Base-by-base conservation (phyloP, 176 grass and related monocot genomes). In the Triticum turgidum region DNA sequence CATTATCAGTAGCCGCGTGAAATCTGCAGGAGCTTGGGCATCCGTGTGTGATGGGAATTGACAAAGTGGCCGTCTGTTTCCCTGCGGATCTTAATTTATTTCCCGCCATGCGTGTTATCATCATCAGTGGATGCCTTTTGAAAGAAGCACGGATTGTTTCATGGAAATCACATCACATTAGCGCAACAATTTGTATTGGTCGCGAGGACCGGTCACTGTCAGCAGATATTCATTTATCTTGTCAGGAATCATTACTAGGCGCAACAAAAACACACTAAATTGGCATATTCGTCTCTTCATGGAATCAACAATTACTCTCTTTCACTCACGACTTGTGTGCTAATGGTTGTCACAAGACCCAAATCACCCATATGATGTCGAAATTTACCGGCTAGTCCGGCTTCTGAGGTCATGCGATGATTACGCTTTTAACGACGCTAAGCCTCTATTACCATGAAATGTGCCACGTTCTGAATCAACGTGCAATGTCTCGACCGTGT, bases 121-220 rank as follows among this genome's bases (percentile, higher is more conserved):
- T 61, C 25, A 1, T 6, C 34, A 65, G 35, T 54, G 49, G 49
- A 52, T 27, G 76, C 68, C 76, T 68, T 87, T 59, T 47, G 21
- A 51, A 84, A 61, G 70, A 3, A 37, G 35, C 68, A 27, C 4
- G 35, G 35, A 84, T 75, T 69, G 21, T 35, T 62, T 25, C 85
- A 91, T 39, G 24, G 83, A 47, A 84, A 91, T 32, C 51, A 54
- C 51, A 54, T 54, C 85, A 24, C 85, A 39, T 67, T 87, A 35
- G 6, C 4, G 25, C 11, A 34, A 85, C 33, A 9, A 18, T 59
- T 59, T 59, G 42, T 84, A 88, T 65, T 38, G 37, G 21, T 18
- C n/a, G 29, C 29, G 15, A 38, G n/a, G 27, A 25, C 78, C 22
- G 1, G 11, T 82, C 79, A 9, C 30, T 30, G 2, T 82, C 88